Evolutionary conservation across 2,329 filamentous ascomycete genomes (phyloP).

Genomic region (Cladobotryum mycophilum): DNA sequence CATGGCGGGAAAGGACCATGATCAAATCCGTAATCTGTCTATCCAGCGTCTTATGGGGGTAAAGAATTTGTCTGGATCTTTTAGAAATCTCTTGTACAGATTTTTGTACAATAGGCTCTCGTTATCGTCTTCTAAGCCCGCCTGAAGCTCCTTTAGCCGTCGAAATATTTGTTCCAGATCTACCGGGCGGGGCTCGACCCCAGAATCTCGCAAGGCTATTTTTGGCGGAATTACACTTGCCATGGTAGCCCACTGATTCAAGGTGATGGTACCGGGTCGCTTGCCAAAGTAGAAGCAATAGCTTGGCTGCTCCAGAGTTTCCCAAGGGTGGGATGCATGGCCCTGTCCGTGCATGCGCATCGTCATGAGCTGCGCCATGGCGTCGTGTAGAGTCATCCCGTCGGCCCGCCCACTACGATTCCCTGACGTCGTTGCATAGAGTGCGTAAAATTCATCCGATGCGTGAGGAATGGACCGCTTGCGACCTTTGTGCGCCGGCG

Average conservation of each 20-base stretch:
- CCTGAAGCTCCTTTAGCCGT: conserved; percentile 53
- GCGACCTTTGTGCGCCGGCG: conserved; percentile 50
- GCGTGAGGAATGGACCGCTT: conserved; percentile 48
- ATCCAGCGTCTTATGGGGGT: conserved; percentile 57
- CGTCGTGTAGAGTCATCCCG: conserved; percentile 43
- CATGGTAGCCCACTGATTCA: conserved; percentile 62
- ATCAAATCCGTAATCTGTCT: conserved; percentile 69
- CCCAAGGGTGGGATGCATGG: conserved; percentile 51
- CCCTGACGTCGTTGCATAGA: conserved; percentile 46
- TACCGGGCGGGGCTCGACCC: conserved; percentile 54
- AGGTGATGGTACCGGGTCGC: conserved; percentile 62
- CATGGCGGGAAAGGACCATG: conserved; percentile 58
- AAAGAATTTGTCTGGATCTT: conserved; percentile 57
- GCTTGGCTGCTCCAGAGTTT: conserved; percentile 68
- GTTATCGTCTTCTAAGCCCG: conserved; percentile 49
- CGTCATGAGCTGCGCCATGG: conserved; percentile 55
- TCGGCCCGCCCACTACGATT: conserved; percentile 41
- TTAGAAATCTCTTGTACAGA: conserved; percentile 62
- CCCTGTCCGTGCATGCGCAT: conserved; percentile 40
- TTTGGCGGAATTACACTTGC: conserved; percentile 50
- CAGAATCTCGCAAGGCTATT: conserved; percentile 53
- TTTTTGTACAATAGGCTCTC: conserved; percentile 54
- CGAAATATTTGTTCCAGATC: conserved; percentile 51
- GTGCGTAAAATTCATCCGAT: conserved; percentile 47
- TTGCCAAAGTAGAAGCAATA: conserved; percentile 61